Evolutionary conservation across 495 filamentous ascomycete species (phyloP), one percentile per base, ranked within the genome.

Genomic region (Talaromyces ruber): DNA sequence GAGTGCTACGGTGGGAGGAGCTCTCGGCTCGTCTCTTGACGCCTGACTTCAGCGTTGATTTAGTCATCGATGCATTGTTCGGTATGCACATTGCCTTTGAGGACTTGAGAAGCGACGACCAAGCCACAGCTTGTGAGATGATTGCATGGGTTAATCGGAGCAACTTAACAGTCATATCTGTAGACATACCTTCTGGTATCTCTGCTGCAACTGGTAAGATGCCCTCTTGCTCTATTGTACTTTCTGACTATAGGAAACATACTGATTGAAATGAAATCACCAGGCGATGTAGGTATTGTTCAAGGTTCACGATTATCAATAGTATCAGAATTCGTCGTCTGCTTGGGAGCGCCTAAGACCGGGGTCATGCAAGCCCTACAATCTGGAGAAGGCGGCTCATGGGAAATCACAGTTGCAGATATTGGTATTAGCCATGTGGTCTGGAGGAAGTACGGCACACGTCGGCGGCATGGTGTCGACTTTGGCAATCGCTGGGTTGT

Each of bases 61-160:
- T 97, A 58, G 90, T 97, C 59, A 79, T 98, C 32, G 94, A 98
- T 74, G 92, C 91, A 2, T 73, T 98, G 18, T 82, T 98, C 3
- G 90, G 91, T 21, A 86, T 92, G 58, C 89, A 93, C 57, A 80
- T 90, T 51, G 84, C 86, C 8, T 96, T 96, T 66, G 90, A 96
- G 43, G 89, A 93, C 59, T 78, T 96, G 28, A 79, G 88, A 22
- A 88, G 84, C 9, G 88, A 90, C 45, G 91, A 96, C 64, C 91
- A 93, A 70, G 88, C 86, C 0, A 86, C 85, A 3, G 90, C 89
- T 3, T 92, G 89, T 65, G 88, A 92, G 64, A 81, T 95, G 61
- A 91, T 95, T 63, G 84, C 87, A 43, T 96, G 91, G 89, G 86
- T 90, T 5, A 97, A 97, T 67, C 82, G 89, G 55, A 88, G 84